Conservation (phyloP, 495 filamentous ascomycete species). For the Podospora pseudocomata region DNA sequence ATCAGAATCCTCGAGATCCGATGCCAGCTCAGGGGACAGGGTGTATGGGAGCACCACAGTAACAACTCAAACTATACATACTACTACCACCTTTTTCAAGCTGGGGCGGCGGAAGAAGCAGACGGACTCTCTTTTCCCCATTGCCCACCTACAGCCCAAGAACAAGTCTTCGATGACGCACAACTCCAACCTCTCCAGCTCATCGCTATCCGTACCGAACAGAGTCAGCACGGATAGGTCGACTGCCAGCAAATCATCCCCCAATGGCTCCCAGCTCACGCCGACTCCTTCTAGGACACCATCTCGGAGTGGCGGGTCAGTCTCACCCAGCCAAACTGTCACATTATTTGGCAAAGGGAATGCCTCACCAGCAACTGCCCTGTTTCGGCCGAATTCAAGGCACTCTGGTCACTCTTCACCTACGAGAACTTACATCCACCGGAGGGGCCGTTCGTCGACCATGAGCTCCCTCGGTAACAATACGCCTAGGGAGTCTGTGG, state of each 20-base stretch:
- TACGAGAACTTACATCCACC: slow-evolving; percentile 49
- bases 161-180: slow-evolving; percentile 43
- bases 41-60: slow-evolving; percentile 61
- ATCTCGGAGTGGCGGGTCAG: slow-evolving; percentile 40
- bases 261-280: slow-evolving; percentile 28
- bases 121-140: slow-evolving; percentile 72
- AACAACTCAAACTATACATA: slow-evolving; percentile 57
- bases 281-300: slow-evolving; percentile 52
- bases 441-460: slow-evolving; percentile 80
- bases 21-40: slow-evolving; percentile 77
- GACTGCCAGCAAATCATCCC: slow-evolving; percentile 16
- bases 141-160: slow-evolving; percentile 71
- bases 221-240: slow-evolving; percentile 21
- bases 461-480: slow-evolving; percentile 65
- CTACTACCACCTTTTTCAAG: slow-evolving; percentile 71
- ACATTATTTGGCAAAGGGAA: slow-evolving; percentile 27
- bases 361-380: slow-evolving; percentile 49
- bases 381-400: slow-evolving; percentile 62
- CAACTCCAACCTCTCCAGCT: slow-evolving; percentile 31
- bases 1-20: slow-evolving; percentile 90
- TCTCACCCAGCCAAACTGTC: slow-evolving; percentile 34
- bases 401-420: slow-evolving; percentile 74
- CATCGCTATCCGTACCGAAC: slow-evolving; percentile 30
- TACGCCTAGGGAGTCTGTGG: slow-evolving; percentile 48
- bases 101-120: slow-evolving; percentile 78